Base-by-base conservation (phyloP, 345 rosid genomes). In the Populus euphratica region DNA sequence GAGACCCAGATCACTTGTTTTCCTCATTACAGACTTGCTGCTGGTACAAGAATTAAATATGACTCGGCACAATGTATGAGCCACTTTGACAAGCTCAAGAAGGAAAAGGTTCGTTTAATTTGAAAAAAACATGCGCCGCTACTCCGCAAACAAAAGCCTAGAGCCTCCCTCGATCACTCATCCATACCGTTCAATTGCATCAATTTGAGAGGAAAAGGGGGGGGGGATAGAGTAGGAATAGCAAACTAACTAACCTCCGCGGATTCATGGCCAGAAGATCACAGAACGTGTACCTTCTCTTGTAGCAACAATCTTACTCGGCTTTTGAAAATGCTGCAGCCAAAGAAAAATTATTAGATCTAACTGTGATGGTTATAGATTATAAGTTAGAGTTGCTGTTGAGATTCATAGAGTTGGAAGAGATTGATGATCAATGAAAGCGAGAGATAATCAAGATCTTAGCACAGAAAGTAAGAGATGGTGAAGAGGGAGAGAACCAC, bases 241-340 rank as follows among this genome's bases (percentile, higher is more conserved):
- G 75, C 79, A 74, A 54, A 2, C 8, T 4, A 56, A 56, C 88
- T 77, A 31, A 91, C 94, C 80, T 77, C 49, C 80, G 16, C 36
- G 80, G 50, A 86, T 88, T 91, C 92, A 91, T 89, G 78, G 82
- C 82, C 78, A 72, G 23, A 29, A 69, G 69, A 77, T 79, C 78
- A 44, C 74, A 70, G 29, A 63, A 63, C 6, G 47, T 62, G 63
- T 36, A 18, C 52, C 44, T 41, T 41, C 79, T 81, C 29, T 7
- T 50, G 21, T n/a, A 56, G 63, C 63, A 56, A 56, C 14, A 56
- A 56, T 56, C 63, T 56, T 25, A 23, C 63, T n/a, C 63, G 3
- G 29, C 29, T 59, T 59, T 59, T 59, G 63, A 59, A 59, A 16
- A 50, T 63, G 14, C 68, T 38, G 27, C 33, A 68, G 73, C n/a